Conservation (phyloP, 2,329 filamentous ascomycete species). For the Cladosporium halotolerans region DNA sequence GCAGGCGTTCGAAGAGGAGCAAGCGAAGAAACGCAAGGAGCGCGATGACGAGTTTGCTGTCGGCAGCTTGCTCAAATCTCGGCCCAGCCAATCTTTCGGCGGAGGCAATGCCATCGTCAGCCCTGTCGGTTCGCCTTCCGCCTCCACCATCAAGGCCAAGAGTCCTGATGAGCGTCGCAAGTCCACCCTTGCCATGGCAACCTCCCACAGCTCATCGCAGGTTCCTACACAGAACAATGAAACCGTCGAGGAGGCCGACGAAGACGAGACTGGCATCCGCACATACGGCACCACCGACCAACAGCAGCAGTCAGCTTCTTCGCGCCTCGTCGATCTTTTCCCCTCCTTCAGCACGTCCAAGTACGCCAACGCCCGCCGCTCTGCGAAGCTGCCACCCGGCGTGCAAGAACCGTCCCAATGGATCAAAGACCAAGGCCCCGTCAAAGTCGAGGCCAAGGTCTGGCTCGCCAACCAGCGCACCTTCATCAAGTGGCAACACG, state of each 20-base stretch:
- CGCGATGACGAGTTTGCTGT: constrained; percentile 85
- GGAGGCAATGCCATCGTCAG: constrained; percentile 57
- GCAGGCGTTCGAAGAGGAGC: constrained; percentile 83
- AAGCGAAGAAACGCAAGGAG: constrained; percentile 71
- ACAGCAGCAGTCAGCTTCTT: constrained; percentile 15
- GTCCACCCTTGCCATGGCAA: constrained; percentile 12
- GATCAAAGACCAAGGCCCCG: constrained; percentile 89
- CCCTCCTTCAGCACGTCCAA: constrained; percentile 77
- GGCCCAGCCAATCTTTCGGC: constrained; percentile 31
- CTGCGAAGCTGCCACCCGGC: constrained; percentile 66
- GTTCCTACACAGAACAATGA: constrained; percentile 27
- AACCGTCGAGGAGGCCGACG: constrained; percentile 41
- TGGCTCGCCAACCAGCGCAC: constrained; percentile 98
- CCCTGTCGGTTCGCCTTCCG: constrained; percentile 60
- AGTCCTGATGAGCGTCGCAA: constrained; percentile 16
- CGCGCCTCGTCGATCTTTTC: constrained; percentile 62
- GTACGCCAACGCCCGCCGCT: constrained; percentile 54
- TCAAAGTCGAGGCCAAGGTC: constrained; percentile 94
- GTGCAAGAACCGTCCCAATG: constrained; percentile 78
- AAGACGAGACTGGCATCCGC: constrained; percentile 41
- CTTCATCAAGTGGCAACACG: constrained; percentile 98
- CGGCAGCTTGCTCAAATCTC: constrained; percentile 69
- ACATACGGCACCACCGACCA: constrained; percentile 39
- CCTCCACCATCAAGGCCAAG: constrained; percentile 40
- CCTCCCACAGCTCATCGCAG: constrained; percentile 11